Base-by-base conservation (phyloP, 2,329 filamentous ascomycete species). In the Knufia petricola region DNA sequence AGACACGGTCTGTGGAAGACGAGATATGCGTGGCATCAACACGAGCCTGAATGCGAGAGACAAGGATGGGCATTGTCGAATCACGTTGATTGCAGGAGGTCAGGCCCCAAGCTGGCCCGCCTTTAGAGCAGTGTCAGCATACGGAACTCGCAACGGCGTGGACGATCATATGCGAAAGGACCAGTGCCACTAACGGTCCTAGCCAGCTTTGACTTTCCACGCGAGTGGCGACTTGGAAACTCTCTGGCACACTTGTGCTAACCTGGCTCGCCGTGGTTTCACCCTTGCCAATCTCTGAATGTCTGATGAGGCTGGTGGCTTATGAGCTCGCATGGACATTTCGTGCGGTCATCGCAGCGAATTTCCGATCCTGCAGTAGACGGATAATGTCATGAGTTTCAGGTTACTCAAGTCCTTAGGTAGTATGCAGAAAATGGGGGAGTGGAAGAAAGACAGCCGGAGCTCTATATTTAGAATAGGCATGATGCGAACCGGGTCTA, bases 251-350 rank as follows among this genome's bases (percentile, higher is more conserved):
- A 17, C 37, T 40, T 40, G 37, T 40, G 37, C 17, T 40, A 17
- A 19, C 21, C 37, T 40, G 37, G 37, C 37, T 21, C 21, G 37
- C 37, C 6, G 37, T 24, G 37, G 37, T 40, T 24, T 40, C 37
- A 40, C 19, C 37, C 37, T 24, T 40, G 19, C 37, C 19, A 40
- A 40, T 40, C 37, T 40, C 15, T 40, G 8, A 10, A 12, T 6
- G 37, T 24, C 17, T 40, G 37, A 40, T 40, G 21, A 24, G 37
- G 37, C 37, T 40, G 21, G n/a, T 40, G 37, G 37, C 37, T 36
- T 36, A 13, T 36, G 7, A 17, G 15, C 32, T 8, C 6, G 7
- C 7, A 20, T 15, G 17, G 13, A 4, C 4, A 15, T 4, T 40
- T 19, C 21, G 37, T 40, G 21, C 19, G n/a, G 6, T 24, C n/a